Conservation (phyloP, 2,329 filamentous ascomycete species). For the Orbilia ellipsospora region DNA sequence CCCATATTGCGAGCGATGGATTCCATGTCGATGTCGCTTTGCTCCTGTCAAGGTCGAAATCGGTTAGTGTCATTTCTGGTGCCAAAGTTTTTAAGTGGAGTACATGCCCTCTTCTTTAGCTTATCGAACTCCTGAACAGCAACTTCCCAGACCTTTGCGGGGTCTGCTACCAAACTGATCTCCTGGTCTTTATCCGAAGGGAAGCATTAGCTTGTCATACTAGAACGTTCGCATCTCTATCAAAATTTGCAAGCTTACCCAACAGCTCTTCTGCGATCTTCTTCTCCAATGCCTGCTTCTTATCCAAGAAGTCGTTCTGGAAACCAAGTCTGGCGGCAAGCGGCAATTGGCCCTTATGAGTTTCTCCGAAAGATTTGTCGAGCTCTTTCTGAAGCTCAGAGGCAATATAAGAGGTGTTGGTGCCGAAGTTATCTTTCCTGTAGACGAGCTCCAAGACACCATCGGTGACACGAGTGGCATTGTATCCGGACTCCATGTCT, state of each 20-base stretch:
- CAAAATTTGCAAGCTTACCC: conserved; percentile 22
- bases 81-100: not conserved
- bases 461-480: conserved; percentile 32
- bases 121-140: conserved; percentile 35
- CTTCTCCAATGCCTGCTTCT: conserved; percentile 30
- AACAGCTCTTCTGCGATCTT: conserved; percentile 38
- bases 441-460: conserved; percentile 45
- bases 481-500: conserved; percentile 22
- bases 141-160: conserved; percentile 33
- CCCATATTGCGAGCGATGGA: conserved; percentile 46
- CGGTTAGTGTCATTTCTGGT: not conserved
- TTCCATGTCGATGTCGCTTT: conserved; percentile 39
- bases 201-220: too few relatives aligned
- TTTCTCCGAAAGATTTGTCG: conserved; percentile 17
- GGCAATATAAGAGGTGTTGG: conserved; percentile 36
- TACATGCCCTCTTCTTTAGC: conserved; percentile 46
- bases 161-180: conserved; percentile 42
- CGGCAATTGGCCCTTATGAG: conserved; percentile 35
- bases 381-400: conserved; percentile 34
- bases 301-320: conserved; percentile 23
- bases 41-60: conserved; percentile 16
- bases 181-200: conserved; percentile 4
- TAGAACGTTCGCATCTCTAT: too few relatives aligned
- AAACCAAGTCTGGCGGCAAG: conserved; percentile 24
- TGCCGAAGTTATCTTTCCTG: conserved; percentile 37